Conservation (phyloP, 257 asterid species). For the Solanum stenotomum region DNA sequence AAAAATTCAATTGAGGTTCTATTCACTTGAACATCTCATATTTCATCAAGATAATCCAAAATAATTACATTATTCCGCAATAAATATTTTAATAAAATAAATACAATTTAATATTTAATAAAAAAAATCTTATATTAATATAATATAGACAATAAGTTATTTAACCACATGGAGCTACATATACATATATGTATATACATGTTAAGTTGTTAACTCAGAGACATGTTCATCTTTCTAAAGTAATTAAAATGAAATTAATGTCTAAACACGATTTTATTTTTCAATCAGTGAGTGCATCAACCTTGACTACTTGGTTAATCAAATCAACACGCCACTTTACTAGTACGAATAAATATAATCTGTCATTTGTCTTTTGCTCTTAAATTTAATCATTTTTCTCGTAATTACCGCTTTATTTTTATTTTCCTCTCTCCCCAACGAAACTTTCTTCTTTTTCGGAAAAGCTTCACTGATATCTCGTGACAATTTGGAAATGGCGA, state of each 20-base stretch:
- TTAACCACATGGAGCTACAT: neutral
- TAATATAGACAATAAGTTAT: too few relatives aligned
- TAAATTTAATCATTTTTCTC: neutral
- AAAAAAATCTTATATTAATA: too few relatives aligned
- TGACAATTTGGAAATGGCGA: slow-evolving; percentile 30
- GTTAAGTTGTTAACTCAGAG: neutral
- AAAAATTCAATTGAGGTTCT: too few relatives aligned
- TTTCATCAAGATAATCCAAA: neutral
- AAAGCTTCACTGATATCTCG: neutral
- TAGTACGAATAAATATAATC: neutral
- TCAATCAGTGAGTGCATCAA: neutral
- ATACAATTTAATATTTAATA: too few relatives aligned
- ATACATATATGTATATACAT: too few relatives aligned
- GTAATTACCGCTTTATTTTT: neutral
- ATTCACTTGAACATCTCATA: neutral
- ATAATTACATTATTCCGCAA: too few relatives aligned
- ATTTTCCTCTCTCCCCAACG: neutral
- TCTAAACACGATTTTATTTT: neutral
- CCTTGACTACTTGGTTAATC: neutral
- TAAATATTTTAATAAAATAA: too few relatives aligned
- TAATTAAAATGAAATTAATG: neutral
- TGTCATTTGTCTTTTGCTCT: neutral
- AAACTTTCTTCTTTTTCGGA: neutral
- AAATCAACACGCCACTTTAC: neutral
- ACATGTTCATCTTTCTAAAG: neutral